Base-by-base conservation (phyloP, 192 early-diverging fungal species). In the Coemansia sp. region DNA sequence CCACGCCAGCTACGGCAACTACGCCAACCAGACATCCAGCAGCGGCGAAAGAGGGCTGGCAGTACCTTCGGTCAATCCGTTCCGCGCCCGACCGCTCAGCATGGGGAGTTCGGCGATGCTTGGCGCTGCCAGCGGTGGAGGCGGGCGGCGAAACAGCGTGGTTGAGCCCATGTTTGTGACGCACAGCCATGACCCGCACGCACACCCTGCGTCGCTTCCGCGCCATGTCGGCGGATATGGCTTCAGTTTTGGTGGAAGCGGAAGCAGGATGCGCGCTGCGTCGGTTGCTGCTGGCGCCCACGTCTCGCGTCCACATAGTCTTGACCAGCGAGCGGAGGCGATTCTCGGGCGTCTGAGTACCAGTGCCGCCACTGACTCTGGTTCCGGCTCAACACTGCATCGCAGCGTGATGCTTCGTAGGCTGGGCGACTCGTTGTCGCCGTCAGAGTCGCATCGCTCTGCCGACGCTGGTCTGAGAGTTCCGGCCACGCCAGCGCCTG, bases 351-450 rank as follows among this genome's bases (percentile, higher is more conserved):
- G 61, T 18, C 63, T 73, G 22, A 68, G 75, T 46, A 64, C 65
- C 16, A 77, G 75, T 51, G 59, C 56, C 21, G 71, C 43, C 1
- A 62, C 59, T n/a, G 77, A 73, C 37, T 66, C 77, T 5, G 77
- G 63, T 4, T 70, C 74, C 4, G 77, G 63, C 7, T 70, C 74
- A 2, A 62, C 65, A 26, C 47, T 82, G 65, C 79, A 82, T 42
- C 79, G 79, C 65, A 75, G 74, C 52, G 71, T 71, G n/a, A 76
- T 76, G 74, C 71, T 69, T 12, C 70, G 79, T 0, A 63, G 74
- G 19, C 42, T 82, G 41, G 79, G 79, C 40, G 79, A 63, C 22
- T 66, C 74, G 61, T 57, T 73, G 51, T 82, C 79, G 57, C 79
- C 77, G 0, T 61, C 64, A 3, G 77, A 78, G 49, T 67, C 72